Conservation (phyloP, 73 alveolate species). For the Tetrahymena malaccensis region DNA sequence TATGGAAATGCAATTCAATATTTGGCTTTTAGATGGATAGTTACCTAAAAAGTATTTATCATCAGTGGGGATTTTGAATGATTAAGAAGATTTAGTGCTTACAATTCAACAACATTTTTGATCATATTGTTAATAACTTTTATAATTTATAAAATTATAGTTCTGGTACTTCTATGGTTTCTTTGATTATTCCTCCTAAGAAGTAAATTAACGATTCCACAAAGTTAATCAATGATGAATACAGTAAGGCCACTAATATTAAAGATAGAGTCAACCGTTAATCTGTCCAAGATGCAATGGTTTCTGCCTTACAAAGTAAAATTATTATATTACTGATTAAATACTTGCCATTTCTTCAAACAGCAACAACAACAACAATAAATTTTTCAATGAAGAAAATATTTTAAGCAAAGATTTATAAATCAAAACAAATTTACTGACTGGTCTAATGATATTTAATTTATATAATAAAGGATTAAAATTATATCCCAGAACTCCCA, state of each 20-base stretch:
- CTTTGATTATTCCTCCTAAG: conserved; percentile 34
- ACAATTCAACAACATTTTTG: neutral
- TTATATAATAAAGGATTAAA: conserved; percentile 43
- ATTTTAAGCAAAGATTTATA: neutral
- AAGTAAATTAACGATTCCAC: conserved; percentile 28
- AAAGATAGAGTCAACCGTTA: conserved; percentile 26
- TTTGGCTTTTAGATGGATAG: neutral
- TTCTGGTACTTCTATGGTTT: conserved; percentile 38
- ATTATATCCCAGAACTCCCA: conserved; percentile 87
- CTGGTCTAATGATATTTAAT: neutral
- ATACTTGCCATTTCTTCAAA: neutral
- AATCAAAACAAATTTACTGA: neutral
- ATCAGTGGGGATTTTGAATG: neutral
- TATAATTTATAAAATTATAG: conserved; percentile 1
- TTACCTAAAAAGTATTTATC: neutral
- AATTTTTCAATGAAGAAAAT: neutral
- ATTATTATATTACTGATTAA: neutral
- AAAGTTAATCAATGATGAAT: conserved; percentile 12
- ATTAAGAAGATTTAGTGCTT: neutral
- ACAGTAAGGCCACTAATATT: conserved; percentile 21
- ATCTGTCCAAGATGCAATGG: conserved; percentile 32
- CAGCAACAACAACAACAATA: neutral
- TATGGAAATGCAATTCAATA: neutral
- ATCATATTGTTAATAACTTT: neutral
- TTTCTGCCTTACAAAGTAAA: conserved; percentile 26